Base-by-base conservation (phyloP, 2,329 filamentous ascomycete genomes). In the Scorias spongiosa region DNA sequence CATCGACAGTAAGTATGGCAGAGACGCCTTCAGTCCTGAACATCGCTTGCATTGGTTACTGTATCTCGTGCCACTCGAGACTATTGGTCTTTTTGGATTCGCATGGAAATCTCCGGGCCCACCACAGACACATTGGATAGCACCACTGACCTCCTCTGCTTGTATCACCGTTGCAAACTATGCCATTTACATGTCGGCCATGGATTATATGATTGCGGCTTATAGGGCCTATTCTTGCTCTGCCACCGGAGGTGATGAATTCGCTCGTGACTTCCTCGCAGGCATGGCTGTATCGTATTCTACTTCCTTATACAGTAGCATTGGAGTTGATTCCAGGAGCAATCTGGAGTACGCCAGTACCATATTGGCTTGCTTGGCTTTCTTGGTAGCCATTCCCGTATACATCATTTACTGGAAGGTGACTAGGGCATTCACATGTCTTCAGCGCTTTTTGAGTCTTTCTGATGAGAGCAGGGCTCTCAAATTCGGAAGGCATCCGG, bases 231-330 rank as follows among this genome's bases (percentile, higher is more conserved):
- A 84, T 57, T 76, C 80, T 2, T 80, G 82, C 1, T 84, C 80
- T 0, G 82, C 81, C 0, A 85, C 81, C 0, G 82, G 81, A 36
- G 81, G 81, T 15, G 86, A 86, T 49, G 82, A 81, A 1, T 84
- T 81, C 64, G 72, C 80, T 2, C 72, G 82, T 50, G 81, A 86
- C 55, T 79, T 85, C 61, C 65, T 86, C 0, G 81, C 81, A 2
- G 81, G 81, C 60, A 69, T 84, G 8, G 72, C 83, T 1, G 81
- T 80, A 0, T 68, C 84, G 42, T 80, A 78, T 11, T 76, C 80
- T 0, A 72, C 73, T 0, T 80, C 81, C 0, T 67, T 60, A 12
- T 60, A 60, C 44, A 45, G 47, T n/a, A 55, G 52, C 40, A 56
- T 59, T 36, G 32, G 32, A 12, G 15, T 12, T 12, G 32, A 36